Base-by-base conservation (phyloP, 495 filamentous ascomycete genomes). In the Stereocaulon alpinum region DNA sequence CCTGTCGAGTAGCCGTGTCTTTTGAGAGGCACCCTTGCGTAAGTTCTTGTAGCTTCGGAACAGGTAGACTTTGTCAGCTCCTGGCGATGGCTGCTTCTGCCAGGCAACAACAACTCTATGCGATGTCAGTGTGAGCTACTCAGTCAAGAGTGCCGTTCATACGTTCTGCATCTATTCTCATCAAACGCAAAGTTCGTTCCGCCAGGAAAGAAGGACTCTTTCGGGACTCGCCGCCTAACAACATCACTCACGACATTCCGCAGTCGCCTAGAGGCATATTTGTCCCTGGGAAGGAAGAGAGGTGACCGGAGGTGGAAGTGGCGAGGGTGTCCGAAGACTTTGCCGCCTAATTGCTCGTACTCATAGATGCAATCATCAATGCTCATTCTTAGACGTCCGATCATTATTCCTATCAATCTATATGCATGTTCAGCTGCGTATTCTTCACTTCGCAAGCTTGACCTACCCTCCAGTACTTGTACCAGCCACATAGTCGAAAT, bases 331-430 rank as follows among this genome's bases (percentile, higher is more conserved):
- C 70, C 77, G 62, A 80, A 79, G 1, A 80, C 69, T 48, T 73
- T 63, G 6, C 72, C 67, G 20, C 74, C 73, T 37, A 81, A 71
- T 30, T 69, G 58, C 22, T 68, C 59, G 57, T 81, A 82, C 18
- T 77, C 73, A 15, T 68, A 63, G 42, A 80, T 70, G 55, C 72
- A 77, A 59, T 80, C 73, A 10, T 76, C 69, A 9, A 80, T 72
- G 1, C 70, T 74, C 77, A 82, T 80, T 24, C 74, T 68, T 11
- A 81, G 65, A n/a, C 79, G 67, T 3, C 77, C 78, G 9, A 82
- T 70, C 70, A 81, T 74, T 27, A 80, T 80, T 1, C 77, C 73
- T 55, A 82, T 80, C 4, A 82, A 65, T 15, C 43, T 45, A 11
- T 47, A 11, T 37, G 6, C 11, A 37, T 2, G 14, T 12, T 27